Percentiles rank a stretch among this genome's conserved stretches.
phyloP scores from a whole-genome alignment of 176 grass and related monocot genomes.

The Raddia guianensis region DNA sequence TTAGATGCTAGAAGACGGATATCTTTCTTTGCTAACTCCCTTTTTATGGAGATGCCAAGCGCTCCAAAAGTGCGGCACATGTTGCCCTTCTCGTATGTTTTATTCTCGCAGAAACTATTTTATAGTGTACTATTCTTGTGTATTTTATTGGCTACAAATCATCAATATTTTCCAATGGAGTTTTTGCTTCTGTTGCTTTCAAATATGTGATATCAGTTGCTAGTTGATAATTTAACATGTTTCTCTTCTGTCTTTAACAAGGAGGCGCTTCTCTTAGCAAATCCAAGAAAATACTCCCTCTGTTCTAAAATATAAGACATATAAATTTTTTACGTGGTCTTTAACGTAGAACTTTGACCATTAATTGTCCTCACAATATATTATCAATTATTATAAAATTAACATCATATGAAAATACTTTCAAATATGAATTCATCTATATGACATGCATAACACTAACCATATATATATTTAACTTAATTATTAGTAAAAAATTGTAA shows the following conservation, averaged over 20 bases:
- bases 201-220: not conserved
- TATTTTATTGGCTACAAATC: constrained; percentile 1
- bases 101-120: constrained; percentile 21
- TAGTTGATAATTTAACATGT: not conserved
- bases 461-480: too few species aligned
- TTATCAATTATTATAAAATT: too few species aligned
- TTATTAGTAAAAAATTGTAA: too few species aligned
- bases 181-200: constrained; percentile 6
- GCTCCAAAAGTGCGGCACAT: constrained; percentile 94
- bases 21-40: constrained; percentile 93
- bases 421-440: too few species aligned
- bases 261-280: not conserved
- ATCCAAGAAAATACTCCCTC: not conserved
- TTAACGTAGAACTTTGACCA: too few species aligned
- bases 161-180: constrained; percentile 2
- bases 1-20: constrained; percentile 93
- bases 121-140: constrained; percentile 20
- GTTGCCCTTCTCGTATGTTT: constrained; percentile 92
- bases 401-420: too few species aligned
- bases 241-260: not conserved
- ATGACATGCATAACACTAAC: too few species aligned
- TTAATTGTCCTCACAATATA: too few species aligned
- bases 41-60: constrained; percentile 95
- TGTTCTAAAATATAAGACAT: too few species aligned
- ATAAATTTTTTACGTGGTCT: too few species aligned